Evolutionary conservation across 192 early-diverging fungal genomes (phyloP), one percentile per base, ranked within the genome.

Genomic region (Backusella luteola): DNA sequence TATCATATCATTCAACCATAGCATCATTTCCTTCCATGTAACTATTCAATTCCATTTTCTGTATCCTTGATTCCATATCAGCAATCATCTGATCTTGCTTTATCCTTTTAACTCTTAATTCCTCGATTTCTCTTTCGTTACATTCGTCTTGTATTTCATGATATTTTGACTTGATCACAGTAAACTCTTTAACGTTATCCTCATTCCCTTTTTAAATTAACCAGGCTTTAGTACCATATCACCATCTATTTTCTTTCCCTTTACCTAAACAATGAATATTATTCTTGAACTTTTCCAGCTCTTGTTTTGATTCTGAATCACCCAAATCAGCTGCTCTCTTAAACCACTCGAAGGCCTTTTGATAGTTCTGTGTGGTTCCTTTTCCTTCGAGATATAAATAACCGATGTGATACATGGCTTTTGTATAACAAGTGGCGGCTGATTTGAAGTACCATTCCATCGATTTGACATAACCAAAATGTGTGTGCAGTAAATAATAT

Each of bases 391-490:
- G 7, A 26, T 26, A 63, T 63, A 63, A 63, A 63, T 63, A 14
- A 12, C 8, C 56, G 2, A 63, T 63, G 23, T 63, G 21, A 29
- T 63, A 29, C 56, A 63, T 63, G 23, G 56, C 56, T 23, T 8
- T 29, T 63, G 56, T 63, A 63, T 63, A 63, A 14, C 56, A 23
- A 29, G 56, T 63, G 56, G 56, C 56, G 26, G 56, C 56, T 26
- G 56, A 63, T 63, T 29, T 63, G 3, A 63, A 63, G 23, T 63
- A 63, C 56, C 56, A 63, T 63, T 63, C 56, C 56, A 63, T 63
- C 9, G 56, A 63, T 63, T 63, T 63, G 56, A 63, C 56, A 63
- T 63, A 63, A 29, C 26, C 56, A 9, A 63, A 12, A 11, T 63
- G 56, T 0, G 56, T 29, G 26, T 63, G 56, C 12, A 29, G 21